Percentiles rank a stretch among this genome's conserved stretches.
These are phyloP conservation scores for Edaphochlamys debaryana DNA, from an alignment of 139 green algal genomes.

Conservation along the genomic window DNA sequence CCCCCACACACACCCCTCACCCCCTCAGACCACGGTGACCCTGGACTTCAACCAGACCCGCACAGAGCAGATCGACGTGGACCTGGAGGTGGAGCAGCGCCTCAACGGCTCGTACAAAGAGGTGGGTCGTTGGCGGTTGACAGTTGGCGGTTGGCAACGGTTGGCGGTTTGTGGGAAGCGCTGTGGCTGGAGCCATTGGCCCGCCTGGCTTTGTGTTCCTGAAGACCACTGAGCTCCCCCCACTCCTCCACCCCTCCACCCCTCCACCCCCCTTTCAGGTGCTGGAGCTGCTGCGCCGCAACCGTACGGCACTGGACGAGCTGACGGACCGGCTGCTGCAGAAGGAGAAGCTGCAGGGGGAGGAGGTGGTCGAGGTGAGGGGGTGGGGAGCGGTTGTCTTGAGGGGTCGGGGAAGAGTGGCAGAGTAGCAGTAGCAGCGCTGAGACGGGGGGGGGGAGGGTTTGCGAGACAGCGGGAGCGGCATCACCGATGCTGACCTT, in stretches of 20 bases:
- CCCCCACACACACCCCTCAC: too few relatives aligned
- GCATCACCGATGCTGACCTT: too few relatives aligned
- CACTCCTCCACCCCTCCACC: too few relatives aligned
- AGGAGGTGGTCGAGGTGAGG: constrained; percentile 14
- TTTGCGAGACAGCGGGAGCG: too few relatives aligned
- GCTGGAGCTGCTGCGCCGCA: constrained; percentile 69
- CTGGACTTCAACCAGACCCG: constrained; percentile 56
- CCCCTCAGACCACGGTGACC: constrained; percentile 38
- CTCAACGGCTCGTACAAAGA: constrained; percentile 69
- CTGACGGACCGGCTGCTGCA: constrained; percentile 53
- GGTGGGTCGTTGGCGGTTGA: neutral
- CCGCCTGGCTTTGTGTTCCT: too few relatives aligned
- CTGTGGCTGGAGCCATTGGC: too few relatives aligned
- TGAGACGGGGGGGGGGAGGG: neutral
- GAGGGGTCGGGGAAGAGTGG: neutral
- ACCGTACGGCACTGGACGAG: constrained; percentile 67
- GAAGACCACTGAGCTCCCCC: too few relatives aligned
- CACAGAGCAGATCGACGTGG: constrained; percentile 58
- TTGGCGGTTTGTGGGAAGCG: too few relatives aligned
- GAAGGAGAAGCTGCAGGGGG: constrained; percentile 34
- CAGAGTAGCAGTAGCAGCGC: neutral
- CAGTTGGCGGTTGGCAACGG: neutral
- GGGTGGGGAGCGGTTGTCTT: neutral
- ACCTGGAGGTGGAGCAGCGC: constrained; percentile 72
- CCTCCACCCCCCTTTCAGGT: constrained; percentile 35